phyloP scores from a whole-genome alignment of 2,329 filamentous ascomycete species.

The Scopulariopsis brevicaulis region DNA sequence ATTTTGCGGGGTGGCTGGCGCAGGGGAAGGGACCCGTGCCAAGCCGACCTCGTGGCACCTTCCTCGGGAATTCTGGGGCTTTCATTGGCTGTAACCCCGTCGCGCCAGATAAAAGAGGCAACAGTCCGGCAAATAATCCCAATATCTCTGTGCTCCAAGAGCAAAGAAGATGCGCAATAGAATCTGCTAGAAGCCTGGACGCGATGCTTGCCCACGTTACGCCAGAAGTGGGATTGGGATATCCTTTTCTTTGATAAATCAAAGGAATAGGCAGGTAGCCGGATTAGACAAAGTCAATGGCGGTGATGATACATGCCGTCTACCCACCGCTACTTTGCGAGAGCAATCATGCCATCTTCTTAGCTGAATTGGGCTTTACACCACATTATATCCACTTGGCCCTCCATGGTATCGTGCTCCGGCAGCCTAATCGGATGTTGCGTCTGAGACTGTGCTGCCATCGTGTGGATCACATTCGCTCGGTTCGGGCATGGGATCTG shows the following conservation, averaged over 20 bases:
- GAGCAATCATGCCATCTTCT: not conserved
- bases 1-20: not conserved
- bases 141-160: not conserved
- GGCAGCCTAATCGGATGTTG: not conserved
- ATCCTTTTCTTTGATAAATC: not conserved
- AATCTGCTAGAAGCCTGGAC: not conserved
- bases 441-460: not conserved
- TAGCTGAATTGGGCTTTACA: not conserved
- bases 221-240: not conserved
- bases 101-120: not conserved
- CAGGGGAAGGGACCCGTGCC: not conserved
- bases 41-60: not conserved
- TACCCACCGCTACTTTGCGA: not conserved
- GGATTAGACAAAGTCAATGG: not conserved
- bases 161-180: not conserved
- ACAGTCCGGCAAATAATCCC: not conserved
- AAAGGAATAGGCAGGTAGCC: not conserved
- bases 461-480: too few species aligned
- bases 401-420: too few species aligned
- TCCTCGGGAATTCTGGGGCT: not conserved
- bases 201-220: too few species aligned
- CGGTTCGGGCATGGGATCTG: too few species aligned
- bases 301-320: not conserved
- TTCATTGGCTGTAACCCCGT: not conserved
- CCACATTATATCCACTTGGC: too few species aligned